Base-by-base conservation (phyloP, 768 basidiomycete species). In the Rhodotorula graminis region DNA sequence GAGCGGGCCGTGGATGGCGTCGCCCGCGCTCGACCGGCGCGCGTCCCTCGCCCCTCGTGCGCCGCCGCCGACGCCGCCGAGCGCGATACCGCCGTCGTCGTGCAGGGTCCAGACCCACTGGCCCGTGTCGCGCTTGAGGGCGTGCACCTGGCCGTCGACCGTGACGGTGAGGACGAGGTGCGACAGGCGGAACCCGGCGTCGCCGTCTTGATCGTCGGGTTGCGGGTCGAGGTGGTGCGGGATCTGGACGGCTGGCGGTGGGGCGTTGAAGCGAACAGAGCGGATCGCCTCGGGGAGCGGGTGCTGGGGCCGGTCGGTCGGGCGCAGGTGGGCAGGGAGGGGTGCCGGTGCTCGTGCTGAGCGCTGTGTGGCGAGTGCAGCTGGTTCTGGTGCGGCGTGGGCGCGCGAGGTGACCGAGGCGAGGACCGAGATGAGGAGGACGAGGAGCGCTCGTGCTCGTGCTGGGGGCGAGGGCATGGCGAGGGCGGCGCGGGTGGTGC, bases 81-180 rank as follows among this genome's bases (percentile, higher is more conserved):
- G 25, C 29, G 71, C 72, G 44, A 67, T 60, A 7, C 72, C 71
- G 25, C 70, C 86, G 15, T 81, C 81, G 53, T 80, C 81, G 46
- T 88, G 86, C 88, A 93, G 90, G 49, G 92, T 92, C 95, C 95
- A 99, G 0, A 93, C 83, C 16, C 86, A 84, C 25, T 86, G 85
- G 0, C 95, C 95, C 0, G 89, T 89, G 0, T 89, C 88, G 71
- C 95, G 84, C 79, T 95, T 93, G 74, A 98, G 84, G 0, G 93
- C 96, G 83, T 97, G 94, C 47, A 99, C 88, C 69, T 88, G 92
- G 37, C 95, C 95, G 82, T 98, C 94, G 40, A 99, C 88, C 14
- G 93, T 93, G 2, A 93, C 91, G 19, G 95, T 86, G 27, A 99
- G 86, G 40, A 96, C 90, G 66, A 91, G 95, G 90, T 70, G 93